A percentile compares a stretch with the other conserved stretches of the same genome.
phyloP scores from a whole-genome alignment of 352 stramenopile genomes.

The Pythium sukuiense region DNA sequence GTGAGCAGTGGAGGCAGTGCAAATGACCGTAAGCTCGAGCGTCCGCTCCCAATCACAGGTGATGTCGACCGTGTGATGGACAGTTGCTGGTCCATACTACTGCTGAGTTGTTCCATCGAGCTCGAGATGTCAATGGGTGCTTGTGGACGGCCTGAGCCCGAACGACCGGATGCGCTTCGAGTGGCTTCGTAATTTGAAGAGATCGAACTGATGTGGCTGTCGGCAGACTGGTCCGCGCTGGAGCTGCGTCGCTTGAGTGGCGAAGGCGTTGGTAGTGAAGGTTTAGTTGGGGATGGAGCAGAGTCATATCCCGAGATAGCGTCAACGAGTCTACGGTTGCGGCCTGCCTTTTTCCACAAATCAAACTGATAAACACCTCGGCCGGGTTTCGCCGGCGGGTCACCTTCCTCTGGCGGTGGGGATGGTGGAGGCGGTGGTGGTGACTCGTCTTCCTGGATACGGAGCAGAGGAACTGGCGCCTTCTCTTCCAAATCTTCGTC shows the following conservation, averaged over 20 bases:
- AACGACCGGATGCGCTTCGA: slow-evolving; percentile 24
- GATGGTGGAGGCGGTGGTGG: not conserved
- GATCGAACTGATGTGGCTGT: not conserved
- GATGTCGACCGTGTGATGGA: slow-evolving; percentile 56
- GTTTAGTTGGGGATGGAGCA: slow-evolving; percentile 15
- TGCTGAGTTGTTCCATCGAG: not conserved
- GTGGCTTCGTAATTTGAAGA: slow-evolving; percentile 28
- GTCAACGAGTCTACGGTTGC: slow-evolving; percentile 41
- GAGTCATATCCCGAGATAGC: slow-evolving; percentile 42
- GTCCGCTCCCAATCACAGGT: slow-evolving; percentile 37
- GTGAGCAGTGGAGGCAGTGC: slow-evolving; percentile 14
- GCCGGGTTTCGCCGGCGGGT: slow-evolving; percentile 3
- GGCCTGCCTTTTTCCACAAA: slow-evolving; percentile 57
- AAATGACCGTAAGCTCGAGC: slow-evolving; percentile 17
- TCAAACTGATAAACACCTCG: slow-evolving; percentile 51
- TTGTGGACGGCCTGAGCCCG: slow-evolving; percentile 14
- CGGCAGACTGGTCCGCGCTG: slow-evolving; percentile 16
- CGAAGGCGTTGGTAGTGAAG: slow-evolving; percentile 14
- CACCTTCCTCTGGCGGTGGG: not conserved
- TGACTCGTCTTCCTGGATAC: slow-evolving; percentile 10
- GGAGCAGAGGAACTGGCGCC: slow-evolving; percentile 4
- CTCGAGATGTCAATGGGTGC: not conserved
- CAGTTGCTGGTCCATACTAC: slow-evolving; percentile 22
- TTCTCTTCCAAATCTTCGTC: slow-evolving; percentile 23
- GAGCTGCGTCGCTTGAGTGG: slow-evolving; percentile 22